phyloP scores from a whole-genome alignment of 768 basidiomycete genomes.

The Scleroderma citrinum region DNA sequence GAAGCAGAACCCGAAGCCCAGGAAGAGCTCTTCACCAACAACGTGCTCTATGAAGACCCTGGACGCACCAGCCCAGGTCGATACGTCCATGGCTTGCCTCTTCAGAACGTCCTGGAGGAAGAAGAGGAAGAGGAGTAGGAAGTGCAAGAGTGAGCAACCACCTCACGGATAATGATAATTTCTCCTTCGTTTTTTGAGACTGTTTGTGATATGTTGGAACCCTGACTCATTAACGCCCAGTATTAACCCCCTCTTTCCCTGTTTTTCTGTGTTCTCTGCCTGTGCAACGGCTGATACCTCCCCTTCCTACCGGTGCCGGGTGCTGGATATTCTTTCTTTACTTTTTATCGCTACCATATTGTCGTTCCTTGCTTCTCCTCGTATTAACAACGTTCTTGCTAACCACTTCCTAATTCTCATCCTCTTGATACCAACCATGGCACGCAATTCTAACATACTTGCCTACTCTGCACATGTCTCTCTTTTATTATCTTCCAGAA shows the following conservation, averaged over 20 bases:
- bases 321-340: not conserved
- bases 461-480: constrained; percentile 23
- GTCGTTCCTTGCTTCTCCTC: constrained; percentile 11
- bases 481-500: constrained; percentile 5
- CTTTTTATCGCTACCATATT: constrained; percentile 4
- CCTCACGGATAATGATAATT: not conserved
- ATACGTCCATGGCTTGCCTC: constrained; percentile 79
- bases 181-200: not conserved
- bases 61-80: constrained; percentile 62
- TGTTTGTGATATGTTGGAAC: constrained; percentile 13
- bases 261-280: not conserved
- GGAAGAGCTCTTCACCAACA: constrained; percentile 23
- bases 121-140: constrained; percentile 68
- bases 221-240: not conserved
- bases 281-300: constrained; percentile 3
- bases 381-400: constrained; percentile 4
- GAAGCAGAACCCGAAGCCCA: constrained; percentile 25
- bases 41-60: constrained; percentile 36
- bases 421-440: not conserved
- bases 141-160: constrained; percentile 25
- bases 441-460: constrained; percentile 11
- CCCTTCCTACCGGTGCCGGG: not conserved
- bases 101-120: constrained; percentile 83
- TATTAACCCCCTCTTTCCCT: not conserved
- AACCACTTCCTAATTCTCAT: constrained; percentile 21